Conservation (phyloP, 371 early-diverging fungal species). For the Apophysomyces ossiformis region DNA sequence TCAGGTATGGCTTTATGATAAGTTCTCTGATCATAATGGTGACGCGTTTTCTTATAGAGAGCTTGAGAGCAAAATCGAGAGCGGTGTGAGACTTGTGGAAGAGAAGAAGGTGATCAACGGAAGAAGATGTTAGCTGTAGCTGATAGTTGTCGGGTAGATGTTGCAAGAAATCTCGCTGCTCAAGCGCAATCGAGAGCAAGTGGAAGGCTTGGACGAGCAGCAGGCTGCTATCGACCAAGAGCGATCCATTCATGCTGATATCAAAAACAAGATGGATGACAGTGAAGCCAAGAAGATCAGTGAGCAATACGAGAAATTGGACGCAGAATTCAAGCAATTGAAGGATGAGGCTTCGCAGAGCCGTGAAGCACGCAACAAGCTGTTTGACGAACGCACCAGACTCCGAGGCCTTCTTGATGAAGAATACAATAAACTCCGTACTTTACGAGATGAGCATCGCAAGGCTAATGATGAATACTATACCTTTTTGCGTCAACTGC, state of each 20-base stretch:
- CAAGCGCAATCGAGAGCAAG: constrained; percentile 78
- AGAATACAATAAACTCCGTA: constrained; percentile 68
- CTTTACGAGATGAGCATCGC: constrained; percentile 74
- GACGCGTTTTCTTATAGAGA: constrained; percentile 43
- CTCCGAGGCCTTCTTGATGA: constrained; percentile 77
- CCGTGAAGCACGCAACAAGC: constrained; percentile 66
- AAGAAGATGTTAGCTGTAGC: background rate
- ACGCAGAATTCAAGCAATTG: constrained; percentile 71
- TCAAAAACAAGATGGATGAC: constrained; percentile 72
- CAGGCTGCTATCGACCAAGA: constrained; percentile 78
- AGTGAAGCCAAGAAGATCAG: constrained; percentile 66
- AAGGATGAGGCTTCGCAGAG: constrained; percentile 64
- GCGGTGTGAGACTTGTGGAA: constrained; percentile 82
- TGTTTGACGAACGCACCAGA: constrained; percentile 78
- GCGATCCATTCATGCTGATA: constrained; percentile 64
- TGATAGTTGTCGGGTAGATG: constrained; percentile 36
- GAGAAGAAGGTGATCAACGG: constrained; percentile 70
- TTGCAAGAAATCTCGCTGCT: constrained; percentile 80
- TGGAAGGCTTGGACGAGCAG: constrained; percentile 71
- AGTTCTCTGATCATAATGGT: background rate
- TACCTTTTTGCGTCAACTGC: constrained; percentile 76
- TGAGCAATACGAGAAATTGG: constrained; percentile 68
- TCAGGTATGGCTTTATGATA: constrained; percentile 52
- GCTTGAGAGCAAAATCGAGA: constrained; percentile 79
- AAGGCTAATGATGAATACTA: constrained; percentile 78